phyloP scores from a whole-genome alignment of 2,329 filamentous ascomycete species.

The Fusarium pseudocircinatum region DNA sequence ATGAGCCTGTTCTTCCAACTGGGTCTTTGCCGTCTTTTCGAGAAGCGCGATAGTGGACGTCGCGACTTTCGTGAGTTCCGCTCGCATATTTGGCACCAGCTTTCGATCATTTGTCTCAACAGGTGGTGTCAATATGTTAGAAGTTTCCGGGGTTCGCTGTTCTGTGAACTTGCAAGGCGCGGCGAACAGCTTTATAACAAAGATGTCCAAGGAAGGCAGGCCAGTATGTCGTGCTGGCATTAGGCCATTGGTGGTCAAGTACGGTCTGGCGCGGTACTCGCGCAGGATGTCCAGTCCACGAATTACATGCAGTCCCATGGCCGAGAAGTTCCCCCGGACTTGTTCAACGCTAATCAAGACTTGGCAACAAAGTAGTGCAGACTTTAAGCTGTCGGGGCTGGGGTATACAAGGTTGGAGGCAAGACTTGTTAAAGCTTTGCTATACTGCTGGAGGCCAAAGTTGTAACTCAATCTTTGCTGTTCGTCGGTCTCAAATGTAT shows the following conservation, averaged over 20 bases:
- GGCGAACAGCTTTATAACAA: slow-evolving; percentile 54
- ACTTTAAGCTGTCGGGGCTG: slow-evolving; percentile 45
- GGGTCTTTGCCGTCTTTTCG: slow-evolving; percentile 40
- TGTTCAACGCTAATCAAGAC: slow-evolving; percentile 60
- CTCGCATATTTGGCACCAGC: slow-evolving; percentile 51
- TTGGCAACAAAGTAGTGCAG: slow-evolving; percentile 57
- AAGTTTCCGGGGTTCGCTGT: slow-evolving; percentile 26
- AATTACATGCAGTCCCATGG: slow-evolving; percentile 56
- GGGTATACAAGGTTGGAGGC: slow-evolving; percentile 51
- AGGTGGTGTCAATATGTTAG: slow-evolving; percentile 30
- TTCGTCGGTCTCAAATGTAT: slow-evolving; percentile 34
- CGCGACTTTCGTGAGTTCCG: slow-evolving; percentile 48
- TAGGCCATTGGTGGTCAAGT: slow-evolving; percentile 42
- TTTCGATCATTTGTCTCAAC: slow-evolving; percentile 38
- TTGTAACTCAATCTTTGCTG: slow-evolving; percentile 46
- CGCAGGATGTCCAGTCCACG: slow-evolving; percentile 56
- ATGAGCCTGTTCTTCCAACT: slow-evolving; percentile 36
- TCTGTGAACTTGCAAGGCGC: slow-evolving; percentile 55
- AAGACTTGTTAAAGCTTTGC: slow-evolving; percentile 52
- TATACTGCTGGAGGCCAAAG: slow-evolving; percentile 55
- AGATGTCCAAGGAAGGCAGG: slow-evolving; percentile 53
- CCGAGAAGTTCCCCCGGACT: slow-evolving; percentile 50
- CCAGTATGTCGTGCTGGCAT: slow-evolving; percentile 45
- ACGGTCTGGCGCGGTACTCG: slow-evolving; percentile 52
- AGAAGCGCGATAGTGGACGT: slow-evolving; percentile 48